Conservation (phyloP, 2,329 filamentous ascomycete species). For the Trichoderma asperellum region DNA sequence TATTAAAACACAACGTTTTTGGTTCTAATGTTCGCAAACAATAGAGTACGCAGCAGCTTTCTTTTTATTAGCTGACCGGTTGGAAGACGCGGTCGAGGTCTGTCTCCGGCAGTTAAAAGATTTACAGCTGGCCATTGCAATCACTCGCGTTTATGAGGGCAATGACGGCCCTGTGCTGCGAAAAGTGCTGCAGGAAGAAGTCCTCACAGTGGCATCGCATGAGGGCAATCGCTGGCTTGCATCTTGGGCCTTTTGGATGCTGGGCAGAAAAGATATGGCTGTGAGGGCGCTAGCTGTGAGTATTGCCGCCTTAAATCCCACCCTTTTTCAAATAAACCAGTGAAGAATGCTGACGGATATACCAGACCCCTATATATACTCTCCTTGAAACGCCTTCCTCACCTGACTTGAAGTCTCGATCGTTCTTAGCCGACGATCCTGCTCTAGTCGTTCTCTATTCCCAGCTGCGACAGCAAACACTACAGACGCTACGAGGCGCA, state of each 20-base stretch:
- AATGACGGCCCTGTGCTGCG: constrained; percentile 76
- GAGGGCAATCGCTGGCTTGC: constrained; percentile 92
- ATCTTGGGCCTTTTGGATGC: constrained; percentile 94
- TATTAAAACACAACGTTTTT: neutral
- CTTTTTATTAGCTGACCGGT: constrained; percentile 84
- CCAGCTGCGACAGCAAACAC: constrained; percentile 77
- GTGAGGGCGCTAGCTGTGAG: constrained; percentile 80
- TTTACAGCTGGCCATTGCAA: constrained; percentile 84
- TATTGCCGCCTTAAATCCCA: constrained; percentile 18
- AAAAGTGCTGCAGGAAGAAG: constrained; percentile 75
- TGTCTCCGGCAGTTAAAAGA: constrained; percentile 87
- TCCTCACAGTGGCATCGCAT: constrained; percentile 75
- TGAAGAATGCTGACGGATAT: neutral
- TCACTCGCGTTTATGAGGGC: constrained; percentile 85
- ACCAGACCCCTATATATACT: constrained; percentile 75
- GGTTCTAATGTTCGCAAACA: neutral
- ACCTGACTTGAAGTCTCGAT: constrained; percentile 72
- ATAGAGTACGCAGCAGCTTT: constrained; percentile 92
- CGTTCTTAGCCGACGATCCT: constrained; percentile 89
- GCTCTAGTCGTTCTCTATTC: constrained; percentile 85
- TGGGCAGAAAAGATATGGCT: constrained; percentile 79
- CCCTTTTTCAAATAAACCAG: no score
- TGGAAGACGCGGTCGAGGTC: constrained; percentile 84
- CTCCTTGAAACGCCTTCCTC: constrained; percentile 71
- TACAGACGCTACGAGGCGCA: constrained; percentile 84